Evolutionary conservation across 1,284 basidiomycete genomes (phyloP), one percentile per base, ranked within the genome.

Genomic region (Tilletia horrida): DNA sequence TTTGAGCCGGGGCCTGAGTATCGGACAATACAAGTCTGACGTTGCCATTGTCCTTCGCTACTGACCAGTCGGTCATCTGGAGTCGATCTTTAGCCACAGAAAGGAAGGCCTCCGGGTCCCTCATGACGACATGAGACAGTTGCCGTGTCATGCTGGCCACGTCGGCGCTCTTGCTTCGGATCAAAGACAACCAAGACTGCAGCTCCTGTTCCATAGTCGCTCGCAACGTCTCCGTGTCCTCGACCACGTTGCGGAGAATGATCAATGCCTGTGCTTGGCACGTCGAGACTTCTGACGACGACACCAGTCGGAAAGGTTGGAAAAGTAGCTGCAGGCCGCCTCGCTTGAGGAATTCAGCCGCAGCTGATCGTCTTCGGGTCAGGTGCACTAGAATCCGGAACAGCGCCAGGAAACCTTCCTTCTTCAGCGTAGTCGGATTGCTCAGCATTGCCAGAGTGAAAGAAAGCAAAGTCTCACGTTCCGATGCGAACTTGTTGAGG

Each of bases 211-310:
- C 86, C 88, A 98, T 94, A 69, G 91, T 86, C 6, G 85, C 84
- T 66, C 88, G 86, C 40, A 97, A 82, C 1, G 87, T 87, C 6
- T 83, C 79, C 3, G 85, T 78, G 72, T 93, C 90, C 83, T 99
- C 96, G 64, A 95, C 87, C 65, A 92, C 84, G 81, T 98, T 95
- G 2, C 96, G 90, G 21, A 97, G 84, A 67, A 97, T 90, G 77
- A 91, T 91, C 23, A 90, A 88, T 61, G 93, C 87, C 80, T 93
- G 91, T 0, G 91, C 88, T 67, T 93, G 91, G 72, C 89, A 90
- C 31, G 90, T 70, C 18, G 69, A 67, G 8, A 75, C 65, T 9
- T 68, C 66, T 48, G 69, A 69, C n/a, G 71, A 67, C 16, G 73
- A 69, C 13, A 72, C 62, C 31, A 71, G 69, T 18, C 62, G 62